Evolutionary conservation across 2,329 filamentous ascomycete species (phyloP).

Genomic region (Colletotrichum echinochloae): DNA sequence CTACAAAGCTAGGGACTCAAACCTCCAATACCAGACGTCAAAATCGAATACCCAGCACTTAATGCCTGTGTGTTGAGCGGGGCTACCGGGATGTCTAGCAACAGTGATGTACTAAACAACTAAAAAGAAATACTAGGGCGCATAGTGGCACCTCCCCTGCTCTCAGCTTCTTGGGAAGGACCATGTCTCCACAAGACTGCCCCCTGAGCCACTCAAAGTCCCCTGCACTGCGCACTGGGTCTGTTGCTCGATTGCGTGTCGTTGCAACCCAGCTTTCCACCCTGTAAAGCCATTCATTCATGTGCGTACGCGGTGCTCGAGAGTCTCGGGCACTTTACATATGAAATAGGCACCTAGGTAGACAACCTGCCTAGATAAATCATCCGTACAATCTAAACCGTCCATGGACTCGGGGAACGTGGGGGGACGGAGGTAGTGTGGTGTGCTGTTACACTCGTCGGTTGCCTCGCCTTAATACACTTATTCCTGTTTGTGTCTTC

Average conservation of each 20-base stretch:
- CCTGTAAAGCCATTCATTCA: slow-evolving; percentile 2
- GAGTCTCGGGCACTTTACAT: background rate
- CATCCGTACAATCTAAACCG: background rate
- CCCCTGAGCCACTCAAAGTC: slow-evolving; percentile 1
- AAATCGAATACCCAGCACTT: background rate
- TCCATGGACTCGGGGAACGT: background rate
- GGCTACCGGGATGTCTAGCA: background rate
- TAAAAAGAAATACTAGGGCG: background rate
- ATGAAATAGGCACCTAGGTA: background rate
- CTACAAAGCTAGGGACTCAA: background rate
- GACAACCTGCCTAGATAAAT: background rate
- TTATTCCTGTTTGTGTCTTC: background rate
- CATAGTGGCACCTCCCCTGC: background rate
- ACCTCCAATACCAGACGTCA: background rate
- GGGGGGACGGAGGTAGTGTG: background rate
- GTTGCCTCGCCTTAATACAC: background rate
- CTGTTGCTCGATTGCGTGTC: slow-evolving; percentile 29
- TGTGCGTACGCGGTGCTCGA: background rate
- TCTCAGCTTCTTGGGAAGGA: slow-evolving; percentile 6
- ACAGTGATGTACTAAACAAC: no score
- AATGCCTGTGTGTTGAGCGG: slow-evolving; percentile 5
- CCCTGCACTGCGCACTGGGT: slow-evolving; percentile 24
- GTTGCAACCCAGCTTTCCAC: slow-evolving; percentile 20
- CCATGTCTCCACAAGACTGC: slow-evolving; percentile 10
- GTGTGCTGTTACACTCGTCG: background rate